Conservation (phyloP, 768 basidiomycete species). For the Termitomyces sp. region DNA sequence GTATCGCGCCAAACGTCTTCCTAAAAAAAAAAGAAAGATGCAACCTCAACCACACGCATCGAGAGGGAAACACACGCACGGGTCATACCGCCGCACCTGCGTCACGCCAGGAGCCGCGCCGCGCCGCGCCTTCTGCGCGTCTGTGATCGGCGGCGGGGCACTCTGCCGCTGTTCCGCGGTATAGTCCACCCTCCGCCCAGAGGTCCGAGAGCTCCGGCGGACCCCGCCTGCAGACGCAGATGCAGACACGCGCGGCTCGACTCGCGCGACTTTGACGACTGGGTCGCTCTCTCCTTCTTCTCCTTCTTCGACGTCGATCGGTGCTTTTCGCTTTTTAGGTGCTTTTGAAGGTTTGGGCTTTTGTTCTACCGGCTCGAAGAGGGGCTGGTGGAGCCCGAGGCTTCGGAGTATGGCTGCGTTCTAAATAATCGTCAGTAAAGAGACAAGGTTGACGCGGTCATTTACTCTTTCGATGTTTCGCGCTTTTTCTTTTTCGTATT, state of each 20-base stretch:
- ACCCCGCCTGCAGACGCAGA: constrained; percentile 18
- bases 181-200: constrained; percentile 55
- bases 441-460: background rate
- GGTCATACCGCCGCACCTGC: constrained; percentile 36
- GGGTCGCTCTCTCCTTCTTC: too few relatives aligned
- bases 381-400: constrained; percentile 42
- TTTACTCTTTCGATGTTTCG: constrained; percentile 28
- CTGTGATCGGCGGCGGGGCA: constrained; percentile 31
- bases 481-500: constrained; percentile 28
- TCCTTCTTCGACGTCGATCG: constrained; percentile 18
- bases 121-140: constrained; percentile 31
- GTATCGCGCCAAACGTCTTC: constrained; percentile 77
- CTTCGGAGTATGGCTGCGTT: constrained; percentile 38
- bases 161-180: constrained; percentile 33
- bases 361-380: constrained; percentile 40
- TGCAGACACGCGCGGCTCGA: constrained; percentile 10
- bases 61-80: constrained; percentile 31
- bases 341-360: constrained; percentile 23
- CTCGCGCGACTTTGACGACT: constrained; percentile 25
- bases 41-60: background rate
- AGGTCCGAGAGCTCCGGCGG: constrained; percentile 67
- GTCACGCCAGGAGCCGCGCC: constrained; percentile 1
- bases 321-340: constrained; percentile 38
- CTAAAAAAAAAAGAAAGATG: too few relatives aligned
- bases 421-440: constrained; percentile 13